Conservation (phyloP, 495 filamentous ascomycete genomes). For the Collariella sp. region DNA sequence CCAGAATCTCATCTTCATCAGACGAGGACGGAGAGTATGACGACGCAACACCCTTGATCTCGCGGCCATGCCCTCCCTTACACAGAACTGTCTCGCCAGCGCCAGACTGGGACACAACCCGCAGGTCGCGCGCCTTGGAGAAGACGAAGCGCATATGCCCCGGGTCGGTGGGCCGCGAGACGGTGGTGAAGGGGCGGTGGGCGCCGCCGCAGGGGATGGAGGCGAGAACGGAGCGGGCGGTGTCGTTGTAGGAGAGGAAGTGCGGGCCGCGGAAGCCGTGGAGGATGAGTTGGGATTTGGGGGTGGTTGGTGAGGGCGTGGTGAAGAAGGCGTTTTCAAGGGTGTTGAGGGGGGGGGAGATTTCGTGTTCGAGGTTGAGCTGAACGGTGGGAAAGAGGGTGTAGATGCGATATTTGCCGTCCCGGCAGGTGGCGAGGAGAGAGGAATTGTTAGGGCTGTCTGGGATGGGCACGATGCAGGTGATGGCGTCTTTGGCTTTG, state of each 20-base stretch:
- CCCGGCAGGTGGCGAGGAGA: constrained; percentile 62
- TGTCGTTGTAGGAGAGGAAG: constrained; percentile 75
- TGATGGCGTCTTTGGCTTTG: constrained; percentile 62
- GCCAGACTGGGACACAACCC: constrained; percentile 41
- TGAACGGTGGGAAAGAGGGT: constrained; percentile 16
- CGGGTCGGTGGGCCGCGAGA: constrained; percentile 30
- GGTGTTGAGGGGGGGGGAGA: constrained; percentile 51
- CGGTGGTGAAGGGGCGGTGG: constrained; percentile 63
- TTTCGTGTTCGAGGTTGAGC: constrained; percentile 35
- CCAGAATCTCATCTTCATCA: background rate
- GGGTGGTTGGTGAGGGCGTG: background rate
- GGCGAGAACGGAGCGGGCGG: constrained; percentile 53
- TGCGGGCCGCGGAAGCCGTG: constrained; percentile 72
- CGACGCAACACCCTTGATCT: constrained; percentile 71
- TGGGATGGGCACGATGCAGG: constrained; percentile 45
- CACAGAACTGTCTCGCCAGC: constrained; percentile 49
- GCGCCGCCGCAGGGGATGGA: constrained; percentile 72
- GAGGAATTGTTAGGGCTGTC: constrained; percentile 17
- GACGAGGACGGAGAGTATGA: background rate
- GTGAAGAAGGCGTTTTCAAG: constrained; percentile 61
- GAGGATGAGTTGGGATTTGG: constrained; percentile 48
- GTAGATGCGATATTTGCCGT: constrained; percentile 63
- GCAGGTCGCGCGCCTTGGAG: constrained; percentile 47
- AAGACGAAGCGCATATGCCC: constrained; percentile 42
- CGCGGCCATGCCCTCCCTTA: constrained; percentile 71